A percentile compares a stretch with the other conserved stretches of the same genome.
These are phyloP conservation scores for Anthracocystis panici-leucophaei DNA, from an alignment of 1,284 basidiomycete genomes.

Conservation along the genomic window DNA sequence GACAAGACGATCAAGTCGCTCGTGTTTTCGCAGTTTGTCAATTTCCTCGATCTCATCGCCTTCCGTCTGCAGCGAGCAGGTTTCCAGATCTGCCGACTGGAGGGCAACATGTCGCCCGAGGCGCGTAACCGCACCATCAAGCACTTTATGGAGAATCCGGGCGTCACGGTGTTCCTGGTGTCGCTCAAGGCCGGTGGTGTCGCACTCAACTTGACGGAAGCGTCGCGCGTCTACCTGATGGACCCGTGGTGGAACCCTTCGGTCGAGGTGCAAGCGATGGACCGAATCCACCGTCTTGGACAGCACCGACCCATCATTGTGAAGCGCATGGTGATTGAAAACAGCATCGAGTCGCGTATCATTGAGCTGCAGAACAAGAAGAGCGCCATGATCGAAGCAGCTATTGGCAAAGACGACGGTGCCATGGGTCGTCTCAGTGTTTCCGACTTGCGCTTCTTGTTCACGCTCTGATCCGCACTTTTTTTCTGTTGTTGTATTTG, in stretches of 20 bases:
- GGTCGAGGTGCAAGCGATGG: slow-evolving; percentile 81
- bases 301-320: slow-evolving; percentile 92
- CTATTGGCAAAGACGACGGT: slow-evolving; percentile 67
- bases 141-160: slow-evolving; percentile 93
- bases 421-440: slow-evolving; percentile 69
- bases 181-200: slow-evolving; percentile 95
- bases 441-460: slow-evolving; percentile 65
- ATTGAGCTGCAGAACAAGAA: slow-evolving; percentile 92
- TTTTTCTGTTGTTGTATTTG: background rate
- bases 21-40: slow-evolving; percentile 94
- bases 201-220: slow-evolving; percentile 73
- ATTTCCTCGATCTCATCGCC: slow-evolving; percentile 83
- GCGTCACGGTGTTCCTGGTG: slow-evolving; percentile 96
- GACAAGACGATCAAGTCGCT: slow-evolving; percentile 95
- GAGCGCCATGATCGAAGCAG: slow-evolving; percentile 72
- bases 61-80: slow-evolving; percentile 92
- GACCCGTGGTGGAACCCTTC: slow-evolving; percentile 70
- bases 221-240: slow-evolving; percentile 69
- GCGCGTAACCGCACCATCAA: slow-evolving; percentile 94
- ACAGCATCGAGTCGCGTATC: slow-evolving; percentile 94
- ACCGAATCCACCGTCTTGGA: slow-evolving; percentile 85
- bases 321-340: slow-evolving; percentile 93
- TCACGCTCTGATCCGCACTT: slow-evolving; percentile 52
- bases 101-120: slow-evolving; percentile 96
- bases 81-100: slow-evolving; percentile 86